Conservation (phyloP, 208 protist species). For the Trypanosoma conorhini region DNA sequence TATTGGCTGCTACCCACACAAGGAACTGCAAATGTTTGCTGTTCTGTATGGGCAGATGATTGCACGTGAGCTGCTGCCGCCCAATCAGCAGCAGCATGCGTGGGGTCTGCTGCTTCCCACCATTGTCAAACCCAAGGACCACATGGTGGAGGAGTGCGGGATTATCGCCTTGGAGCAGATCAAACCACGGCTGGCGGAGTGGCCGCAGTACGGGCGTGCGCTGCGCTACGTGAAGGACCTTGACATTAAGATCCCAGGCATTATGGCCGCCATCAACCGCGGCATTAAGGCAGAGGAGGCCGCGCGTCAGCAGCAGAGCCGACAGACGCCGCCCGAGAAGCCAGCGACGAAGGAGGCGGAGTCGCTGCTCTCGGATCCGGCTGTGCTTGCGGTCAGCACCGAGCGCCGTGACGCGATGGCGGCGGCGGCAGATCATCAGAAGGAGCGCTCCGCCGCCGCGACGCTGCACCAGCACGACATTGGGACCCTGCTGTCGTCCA, state of each 20-base stretch:
- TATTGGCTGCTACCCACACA: conserved; percentile 73
- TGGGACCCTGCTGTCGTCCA: conserved; percentile 70
- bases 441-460: conserved; percentile 36
- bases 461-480: conserved; percentile 90
- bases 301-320: conserved; percentile 31
- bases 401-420: conserved; percentile 28
- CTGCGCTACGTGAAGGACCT: conserved; percentile 86
- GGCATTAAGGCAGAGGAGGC: conserved; percentile 79
- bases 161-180: conserved; percentile 96
- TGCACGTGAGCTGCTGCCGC: conserved; percentile 68
- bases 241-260: conserved; percentile 88
- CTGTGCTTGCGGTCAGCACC: conserved; percentile 52
- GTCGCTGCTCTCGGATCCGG: conserved; percentile 64
- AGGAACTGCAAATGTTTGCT: conserved; percentile 84
- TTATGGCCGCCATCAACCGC: conserved; percentile 86
- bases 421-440: conserved; percentile 35
- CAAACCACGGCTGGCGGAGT: conserved; percentile 94
- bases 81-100: conserved; percentile 74
- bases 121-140: conserved; percentile 86
- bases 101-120: conserved; percentile 91
- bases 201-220: conserved; percentile 93
- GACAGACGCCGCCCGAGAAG: conserved; percentile 25
- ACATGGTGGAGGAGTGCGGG: conserved; percentile 96
- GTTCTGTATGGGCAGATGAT: conserved; percentile 87
- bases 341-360: conserved; percentile 27